phyloP scores from a whole-genome alignment of 2,329 filamentous ascomycete species.

The Cordyceps fumosorosea region DNA sequence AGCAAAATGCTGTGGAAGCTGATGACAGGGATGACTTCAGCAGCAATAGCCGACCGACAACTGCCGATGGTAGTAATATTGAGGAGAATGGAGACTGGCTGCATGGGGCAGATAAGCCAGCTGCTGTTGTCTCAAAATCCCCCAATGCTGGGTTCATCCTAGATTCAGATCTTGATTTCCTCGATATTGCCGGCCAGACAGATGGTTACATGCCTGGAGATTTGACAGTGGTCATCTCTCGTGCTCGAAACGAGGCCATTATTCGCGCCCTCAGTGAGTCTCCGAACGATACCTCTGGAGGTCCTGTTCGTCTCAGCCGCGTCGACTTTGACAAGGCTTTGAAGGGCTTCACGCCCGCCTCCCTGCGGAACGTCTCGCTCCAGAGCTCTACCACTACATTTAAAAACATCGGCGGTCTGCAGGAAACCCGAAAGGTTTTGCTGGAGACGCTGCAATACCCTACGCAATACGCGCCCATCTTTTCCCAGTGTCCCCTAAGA shows the following conservation, averaged over 20 bases:
- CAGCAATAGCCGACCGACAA: slow-evolving; percentile 49
- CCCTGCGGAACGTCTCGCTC: slow-evolving; percentile 86
- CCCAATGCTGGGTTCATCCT: slow-evolving; percentile 61
- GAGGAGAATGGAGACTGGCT: slow-evolving; percentile 65
- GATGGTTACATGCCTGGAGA: slow-evolving; percentile 99
- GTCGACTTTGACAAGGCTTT: slow-evolving; percentile 79
- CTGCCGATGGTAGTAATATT: slow-evolving; percentile 47
- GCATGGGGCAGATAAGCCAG: slow-evolving; percentile 59
- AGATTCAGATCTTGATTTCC: slow-evolving; percentile 73
- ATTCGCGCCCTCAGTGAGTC: slow-evolving; percentile 67
- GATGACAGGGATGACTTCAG: slow-evolving; percentile 31
- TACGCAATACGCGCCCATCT: slow-evolving; percentile 96
- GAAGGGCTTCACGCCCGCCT: slow-evolving; percentile 90
- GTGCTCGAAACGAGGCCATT: slow-evolving; percentile 85
- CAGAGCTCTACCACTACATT: slow-evolving; percentile 93
- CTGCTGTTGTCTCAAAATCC: slow-evolving; percentile 29
- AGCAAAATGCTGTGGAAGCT: slow-evolving; percentile 39
- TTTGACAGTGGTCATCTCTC: slow-evolving; percentile 73
- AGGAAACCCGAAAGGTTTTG: slow-evolving; percentile 80
- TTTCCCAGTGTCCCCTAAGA: slow-evolving; percentile 90
- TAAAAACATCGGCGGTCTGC: slow-evolving; percentile 81
- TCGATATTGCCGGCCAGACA: slow-evolving; percentile 87
- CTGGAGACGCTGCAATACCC: slow-evolving; percentile 95
- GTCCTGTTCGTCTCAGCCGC: slow-evolving; percentile 56
- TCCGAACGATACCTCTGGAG: slow-evolving; percentile 37